Evolutionary conservation across 2,329 filamentous ascomycete species (phyloP).

Genomic region (Ophiostoma ulmi): DNA sequence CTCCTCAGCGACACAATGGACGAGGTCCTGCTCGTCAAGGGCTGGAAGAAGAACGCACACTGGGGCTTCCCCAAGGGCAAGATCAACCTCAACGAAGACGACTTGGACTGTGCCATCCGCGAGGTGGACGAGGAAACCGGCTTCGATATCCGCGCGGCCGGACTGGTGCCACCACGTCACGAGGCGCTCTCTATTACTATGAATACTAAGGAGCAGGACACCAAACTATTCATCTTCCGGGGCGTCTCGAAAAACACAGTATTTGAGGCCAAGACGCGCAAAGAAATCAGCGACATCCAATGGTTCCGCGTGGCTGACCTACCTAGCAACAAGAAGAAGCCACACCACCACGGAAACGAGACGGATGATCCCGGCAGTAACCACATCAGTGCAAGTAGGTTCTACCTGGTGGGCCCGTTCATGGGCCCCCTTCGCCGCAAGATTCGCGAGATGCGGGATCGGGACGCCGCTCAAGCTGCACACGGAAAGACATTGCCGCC

Average conservation of each 20-base stretch:
- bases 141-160: conserved; percentile 70
- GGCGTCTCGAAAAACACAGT: conserved; percentile 79
- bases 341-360: conserved; percentile 49
- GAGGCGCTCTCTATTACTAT: conserved; percentile 42
- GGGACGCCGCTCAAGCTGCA: background rate
- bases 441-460: conserved; percentile 47
- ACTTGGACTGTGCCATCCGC: conserved; percentile 86
- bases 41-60: conserved; percentile 93
- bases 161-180: conserved; percentile 66
- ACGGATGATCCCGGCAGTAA: conserved; percentile 54
- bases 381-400: conserved; percentile 49
- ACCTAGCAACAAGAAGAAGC: conserved; percentile 71
- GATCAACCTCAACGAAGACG: conserved; percentile 95
- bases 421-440: conserved; percentile 79
- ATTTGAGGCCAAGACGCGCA: conserved; percentile 86
- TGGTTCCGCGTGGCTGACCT: conserved; percentile 92
- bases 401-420: conserved; percentile 77
- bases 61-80: conserved; percentile 98
- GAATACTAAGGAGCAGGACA: conserved; percentile 54
- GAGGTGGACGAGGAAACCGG: conserved; percentile 97
- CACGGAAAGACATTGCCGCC: background rate
- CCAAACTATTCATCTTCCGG: conserved; percentile 85
- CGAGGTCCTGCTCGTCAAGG: conserved; percentile 85
- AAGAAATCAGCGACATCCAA: conserved; percentile 94
- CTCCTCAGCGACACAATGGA: conserved; percentile 94